Evolutionary conservation across 2,329 filamentous ascomycete genomes (phyloP).

Genomic region (Pleurostoma richardsiae): DNA sequence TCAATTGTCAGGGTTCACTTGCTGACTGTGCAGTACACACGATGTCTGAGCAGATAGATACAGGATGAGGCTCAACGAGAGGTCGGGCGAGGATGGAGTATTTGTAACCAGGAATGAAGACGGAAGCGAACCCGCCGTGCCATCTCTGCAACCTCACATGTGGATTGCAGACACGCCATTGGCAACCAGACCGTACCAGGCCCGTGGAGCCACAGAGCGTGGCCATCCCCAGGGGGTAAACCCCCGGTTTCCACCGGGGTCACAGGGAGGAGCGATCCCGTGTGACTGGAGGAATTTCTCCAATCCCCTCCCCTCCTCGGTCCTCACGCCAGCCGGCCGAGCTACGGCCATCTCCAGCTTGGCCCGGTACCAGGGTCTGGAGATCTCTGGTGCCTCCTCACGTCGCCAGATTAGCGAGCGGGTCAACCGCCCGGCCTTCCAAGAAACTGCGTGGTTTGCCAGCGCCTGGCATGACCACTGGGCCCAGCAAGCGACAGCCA

Average conservation of each 20-base stretch:
- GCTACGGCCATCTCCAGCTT: background rate
- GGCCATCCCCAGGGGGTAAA: background rate
- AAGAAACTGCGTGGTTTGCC: background rate
- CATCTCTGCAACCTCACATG: no score
- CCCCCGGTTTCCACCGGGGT: background rate
- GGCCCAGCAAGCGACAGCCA: no score
- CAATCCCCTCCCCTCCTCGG: background rate
- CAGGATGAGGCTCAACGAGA: background rate
- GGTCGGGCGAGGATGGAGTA: background rate
- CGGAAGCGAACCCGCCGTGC: background rate
- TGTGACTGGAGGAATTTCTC: background rate
- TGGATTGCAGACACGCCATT: no score
- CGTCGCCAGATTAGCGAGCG: background rate
- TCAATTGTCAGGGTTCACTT: background rate
- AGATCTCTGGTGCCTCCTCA: background rate
- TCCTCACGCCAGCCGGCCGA: background rate
- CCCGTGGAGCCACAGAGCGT: background rate
- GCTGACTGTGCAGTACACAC: background rate
- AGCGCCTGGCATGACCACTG: no score
- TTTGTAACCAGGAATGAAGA: background rate
- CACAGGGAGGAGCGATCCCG: background rate
- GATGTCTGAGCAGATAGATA: background rate
- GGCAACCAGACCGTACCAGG: background rate
- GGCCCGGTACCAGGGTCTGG: background rate
- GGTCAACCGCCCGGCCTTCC: background rate